Evolutionary conservation across 371 early-diverging fungal genomes (phyloP), one percentile per base, ranked within the genome.

Genomic region (Coemansia sp.): DNA sequence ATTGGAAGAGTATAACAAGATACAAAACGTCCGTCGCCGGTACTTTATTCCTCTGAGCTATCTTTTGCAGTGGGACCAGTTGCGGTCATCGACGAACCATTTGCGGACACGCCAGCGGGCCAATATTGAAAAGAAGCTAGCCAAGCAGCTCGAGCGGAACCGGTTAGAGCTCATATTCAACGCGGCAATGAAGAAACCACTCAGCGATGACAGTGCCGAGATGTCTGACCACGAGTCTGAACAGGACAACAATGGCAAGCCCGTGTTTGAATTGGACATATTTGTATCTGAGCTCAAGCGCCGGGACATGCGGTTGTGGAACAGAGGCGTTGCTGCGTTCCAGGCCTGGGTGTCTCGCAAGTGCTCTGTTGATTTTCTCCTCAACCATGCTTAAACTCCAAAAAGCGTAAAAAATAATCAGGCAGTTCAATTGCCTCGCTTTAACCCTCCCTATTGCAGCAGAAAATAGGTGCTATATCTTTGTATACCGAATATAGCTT

Each of bases 1-100:
- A 18, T 42, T 75, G 42, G 71, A 75, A 30, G 75, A 75, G 42
- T 75, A 75, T 67, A 75, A 75, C 67, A 75, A 75, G 62, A 59
- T 75, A 21, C 75, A 75, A 48, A 74, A 74, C 55, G 62, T 70
- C 25, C 62, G 75, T 5, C 62, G 75, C 3, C 66, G 75, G 25
- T 74, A 70, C 44, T 74, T 74, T 59, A 74, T 74, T 23, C 75
- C 75, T 9, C 64, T 74, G 30, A 74, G 75, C 60, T 74, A 74
- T 20, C 47, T 74, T 47, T 50, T 74, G 5, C 75, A 74, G 51
- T 74, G 75, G 75, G 71, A 74, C 63, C 70, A 74, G 60, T 23
- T 74, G 57, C 58, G 60, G 11, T 20, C 20, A 7, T 18, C 56
- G 14, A 14, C 54, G 2, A 12, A 20, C 12, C 14, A 42, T 8